phyloP scores from a whole-genome alignment of 225 moss, liverwort and hornwort genomes.

The Polytrichum formosum region DNA sequence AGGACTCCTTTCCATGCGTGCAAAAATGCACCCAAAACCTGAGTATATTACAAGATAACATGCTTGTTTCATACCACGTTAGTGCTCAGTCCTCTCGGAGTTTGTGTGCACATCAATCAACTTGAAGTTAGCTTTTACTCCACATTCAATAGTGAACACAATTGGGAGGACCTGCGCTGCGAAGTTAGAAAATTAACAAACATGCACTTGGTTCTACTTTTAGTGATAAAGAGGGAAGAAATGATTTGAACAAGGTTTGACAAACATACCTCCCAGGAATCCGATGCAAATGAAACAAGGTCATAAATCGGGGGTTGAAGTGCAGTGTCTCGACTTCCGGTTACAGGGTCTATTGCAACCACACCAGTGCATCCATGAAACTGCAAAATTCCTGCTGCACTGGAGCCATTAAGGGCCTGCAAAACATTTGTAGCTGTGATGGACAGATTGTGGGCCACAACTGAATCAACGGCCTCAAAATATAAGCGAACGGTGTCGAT shows the following conservation, averaged over 20 bases:
- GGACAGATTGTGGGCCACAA: constrained; percentile 23
- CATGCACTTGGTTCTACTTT: too few species aligned
- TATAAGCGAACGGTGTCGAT: constrained; percentile 73
- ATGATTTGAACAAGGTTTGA: background rate
- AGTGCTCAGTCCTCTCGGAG: too few species aligned
- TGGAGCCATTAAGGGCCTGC: constrained; percentile 30
- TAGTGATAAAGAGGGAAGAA: too few species aligned
- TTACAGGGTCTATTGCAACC: constrained; percentile 64
- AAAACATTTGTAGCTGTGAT: constrained; percentile 58
- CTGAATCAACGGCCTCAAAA: constrained; percentile 48
- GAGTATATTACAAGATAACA: too few species aligned
- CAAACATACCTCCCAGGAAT: constrained; percentile 66
- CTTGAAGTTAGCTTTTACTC: too few species aligned
- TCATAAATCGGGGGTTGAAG: constrained; percentile 69
- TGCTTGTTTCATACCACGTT: too few species aligned
- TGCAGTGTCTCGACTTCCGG: constrained; percentile 47
- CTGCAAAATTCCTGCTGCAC: constrained; percentile 13
- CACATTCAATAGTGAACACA: too few species aligned
- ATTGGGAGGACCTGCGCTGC: too few species aligned
- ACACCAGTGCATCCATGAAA: constrained; percentile 79
- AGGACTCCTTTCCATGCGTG: too few species aligned
- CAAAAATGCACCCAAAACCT: too few species aligned
- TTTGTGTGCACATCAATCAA: too few species aligned
- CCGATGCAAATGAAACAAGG: constrained; percentile 45
- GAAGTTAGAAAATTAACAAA: too few species aligned